Conservation (phyloP, 768 basidiomycete genomes). For the Xerocomellus intermedius region DNA sequence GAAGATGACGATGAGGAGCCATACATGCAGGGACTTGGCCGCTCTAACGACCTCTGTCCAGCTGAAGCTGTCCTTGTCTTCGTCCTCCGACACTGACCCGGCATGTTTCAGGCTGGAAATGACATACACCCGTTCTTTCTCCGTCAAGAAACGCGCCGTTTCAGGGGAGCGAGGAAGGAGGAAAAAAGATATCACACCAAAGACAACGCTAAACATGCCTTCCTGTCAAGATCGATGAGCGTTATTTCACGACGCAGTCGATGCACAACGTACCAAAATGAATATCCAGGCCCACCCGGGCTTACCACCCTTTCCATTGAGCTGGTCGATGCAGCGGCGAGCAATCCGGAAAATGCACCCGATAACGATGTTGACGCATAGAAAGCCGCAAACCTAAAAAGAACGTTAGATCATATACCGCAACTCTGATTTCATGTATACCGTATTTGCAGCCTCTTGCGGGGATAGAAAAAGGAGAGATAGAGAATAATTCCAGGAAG, state of each 20-base stretch:
- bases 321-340: slow-evolving; percentile 59
- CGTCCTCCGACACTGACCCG: slow-evolving; percentile 35
- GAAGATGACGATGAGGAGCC: slow-evolving; percentile 47
- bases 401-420: slow-evolving; percentile 2
- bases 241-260: not conserved
- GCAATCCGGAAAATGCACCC: slow-evolving; percentile 61
- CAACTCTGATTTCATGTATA: not conserved
- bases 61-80: slow-evolving; percentile 50
- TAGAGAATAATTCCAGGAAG: slow-evolving; percentile 59
- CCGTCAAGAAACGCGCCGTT: slow-evolving; percentile 49
- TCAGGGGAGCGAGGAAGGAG: slow-evolving; percentile 46
- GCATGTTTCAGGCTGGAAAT: slow-evolving; percentile 21
- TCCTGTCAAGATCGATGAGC: slow-evolving; percentile 33
- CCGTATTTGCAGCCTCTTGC: slow-evolving; percentile 27
- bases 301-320: slow-evolving; percentile 50
- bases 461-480: slow-evolving; percentile 49
- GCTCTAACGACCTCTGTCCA: slow-evolving; percentile 55
- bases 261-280: slow-evolving; percentile 38
- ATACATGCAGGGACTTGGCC: slow-evolving; percentile 53
- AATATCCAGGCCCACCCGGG: slow-evolving; percentile 67
- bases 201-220: slow-evolving; percentile 60
- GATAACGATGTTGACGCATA: slow-evolving; percentile 49
- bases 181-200: slow-evolving; percentile 51
- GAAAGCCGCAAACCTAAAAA: slow-evolving; percentile 37
- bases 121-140: slow-evolving; percentile 50